These are phyloP conservation scores for Halenospora varia DNA, from an alignment of 495 filamentous ascomycete genomes.

Conservation along the genomic window DNA sequence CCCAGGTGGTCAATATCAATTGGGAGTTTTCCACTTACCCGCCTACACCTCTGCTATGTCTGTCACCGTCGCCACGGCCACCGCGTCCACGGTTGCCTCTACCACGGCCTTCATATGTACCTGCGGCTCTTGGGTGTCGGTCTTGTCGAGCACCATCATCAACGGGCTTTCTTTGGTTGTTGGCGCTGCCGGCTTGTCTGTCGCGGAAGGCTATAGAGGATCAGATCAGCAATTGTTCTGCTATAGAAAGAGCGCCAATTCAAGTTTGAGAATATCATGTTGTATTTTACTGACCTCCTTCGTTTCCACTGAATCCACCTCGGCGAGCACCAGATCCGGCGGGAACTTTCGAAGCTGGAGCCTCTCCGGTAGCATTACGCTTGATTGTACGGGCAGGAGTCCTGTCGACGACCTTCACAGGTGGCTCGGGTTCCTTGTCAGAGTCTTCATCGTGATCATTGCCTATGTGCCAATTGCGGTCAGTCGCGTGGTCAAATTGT, in stretches of 20 bases:
- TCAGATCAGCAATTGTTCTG: slow-evolving; percentile 14
- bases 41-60: slow-evolving; percentile 70
- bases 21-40: slow-evolving; percentile 48
- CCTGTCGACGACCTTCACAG: slow-evolving; percentile 84
- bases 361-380: slow-evolving; percentile 81
- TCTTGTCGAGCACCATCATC: slow-evolving; percentile 57
- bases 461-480: slow-evolving; percentile 47
- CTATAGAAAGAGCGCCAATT: too few species aligned
- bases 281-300: slow-evolving; percentile 69
- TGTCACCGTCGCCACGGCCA: slow-evolving; percentile 62
- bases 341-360: slow-evolving; percentile 42
- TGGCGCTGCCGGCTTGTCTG: slow-evolving; percentile 72
- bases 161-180: slow-evolving; percentile 77
- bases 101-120: slow-evolving; percentile 52
- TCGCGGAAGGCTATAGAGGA: slow-evolving; percentile 75
- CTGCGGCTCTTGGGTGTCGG: slow-evolving; percentile 34
- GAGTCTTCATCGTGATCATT: slow-evolving; percentile 89
- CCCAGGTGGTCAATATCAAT: background rate
- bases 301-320: slow-evolving; percentile 63
- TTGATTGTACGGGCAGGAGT: slow-evolving; percentile 73
- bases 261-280: too few species aligned
- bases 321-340: slow-evolving; percentile 43
- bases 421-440: slow-evolving; percentile 68
- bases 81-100: slow-evolving; percentile 46
- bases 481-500: slow-evolving; percentile 22